A percentile compares a stretch with the other conserved stretches of the same genome.
Evolutionary conservation across 768 basidiomycete genomes (phyloP).

Genomic region (Omphalotus guepiniiformis): DNA sequence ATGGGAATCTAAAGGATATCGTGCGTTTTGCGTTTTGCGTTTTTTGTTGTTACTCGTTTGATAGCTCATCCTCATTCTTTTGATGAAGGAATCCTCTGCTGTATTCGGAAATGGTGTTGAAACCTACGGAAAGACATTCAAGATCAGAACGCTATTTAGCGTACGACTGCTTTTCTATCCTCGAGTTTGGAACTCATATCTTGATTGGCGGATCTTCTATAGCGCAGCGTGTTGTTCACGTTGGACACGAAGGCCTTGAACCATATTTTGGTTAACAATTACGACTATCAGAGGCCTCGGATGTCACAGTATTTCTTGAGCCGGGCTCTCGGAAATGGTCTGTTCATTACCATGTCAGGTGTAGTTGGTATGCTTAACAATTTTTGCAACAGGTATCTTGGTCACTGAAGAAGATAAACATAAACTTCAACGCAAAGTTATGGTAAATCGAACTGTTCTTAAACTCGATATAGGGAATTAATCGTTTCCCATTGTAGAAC

Average conservation of each 20-base stretch:
- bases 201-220: neutral
- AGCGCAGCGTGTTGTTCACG: slow-evolving; percentile 44
- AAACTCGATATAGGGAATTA: too few species aligned
- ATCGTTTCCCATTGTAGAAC: slow-evolving; percentile 34
- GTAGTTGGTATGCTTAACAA: too few species aligned
- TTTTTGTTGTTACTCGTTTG: neutral
- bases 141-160: slow-evolving; percentile 25
- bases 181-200: neutral
- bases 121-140: slow-evolving; percentile 31
- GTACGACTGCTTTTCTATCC: slow-evolving; percentile 22
- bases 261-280: slow-evolving; percentile 56
- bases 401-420: slow-evolving; percentile 47
- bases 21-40: slow-evolving; percentile 18
- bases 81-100: slow-evolving; percentile 14
- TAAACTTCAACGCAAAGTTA: slow-evolving; percentile 42
- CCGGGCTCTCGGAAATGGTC: slow-evolving; percentile 40
- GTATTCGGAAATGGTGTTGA: slow-evolving; percentile 29
- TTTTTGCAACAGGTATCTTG: slow-evolving; percentile 48
- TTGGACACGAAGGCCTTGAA: slow-evolving; percentile 58
- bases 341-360: too few species aligned
- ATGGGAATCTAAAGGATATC: slow-evolving; percentile 30
- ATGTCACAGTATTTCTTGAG: slow-evolving; percentile 31
- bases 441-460: too few species aligned
- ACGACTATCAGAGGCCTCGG: slow-evolving; percentile 54
- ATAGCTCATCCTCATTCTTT: too few species aligned